Evolutionary conservation across 345 rosid genomes (phyloP).

Genomic region (Populus davidiana): DNA sequence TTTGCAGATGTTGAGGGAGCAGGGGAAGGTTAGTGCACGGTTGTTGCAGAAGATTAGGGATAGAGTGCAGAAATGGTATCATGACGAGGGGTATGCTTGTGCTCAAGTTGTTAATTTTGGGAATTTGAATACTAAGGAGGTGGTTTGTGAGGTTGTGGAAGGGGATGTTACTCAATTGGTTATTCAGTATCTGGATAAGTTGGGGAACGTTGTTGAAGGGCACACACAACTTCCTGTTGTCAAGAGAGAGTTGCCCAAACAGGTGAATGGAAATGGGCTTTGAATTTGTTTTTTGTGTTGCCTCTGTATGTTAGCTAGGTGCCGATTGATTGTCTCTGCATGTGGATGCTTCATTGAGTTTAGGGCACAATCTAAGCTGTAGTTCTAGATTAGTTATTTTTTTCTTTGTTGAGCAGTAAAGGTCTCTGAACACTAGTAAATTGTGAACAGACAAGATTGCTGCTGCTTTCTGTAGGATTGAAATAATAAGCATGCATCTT

Average conservation of each 20-base stretch:
- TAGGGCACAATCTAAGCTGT: not conserved
- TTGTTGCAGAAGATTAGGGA: constrained; percentile 91
- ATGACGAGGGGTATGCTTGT: constrained; percentile 93
- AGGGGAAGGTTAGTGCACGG: constrained; percentile 86
- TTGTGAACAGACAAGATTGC: not conserved
- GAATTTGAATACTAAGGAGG: constrained; percentile 87
- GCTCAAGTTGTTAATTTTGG: constrained; percentile 98
- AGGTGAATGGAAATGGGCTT: constrained; percentile 37
- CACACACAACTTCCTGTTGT: constrained; percentile 76
- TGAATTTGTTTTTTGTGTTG: not conserved
- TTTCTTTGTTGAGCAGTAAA: not conserved
- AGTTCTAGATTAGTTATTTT: not conserved
- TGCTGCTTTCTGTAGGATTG: not conserved
- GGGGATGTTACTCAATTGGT: constrained; percentile 84
- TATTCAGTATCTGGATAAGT: constrained; percentile 87
- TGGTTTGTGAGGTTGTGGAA: constrained; percentile 98
- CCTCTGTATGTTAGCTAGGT: not conserved
- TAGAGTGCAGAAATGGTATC: constrained; percentile 94
- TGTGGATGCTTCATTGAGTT: not conserved
- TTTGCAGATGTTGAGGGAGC: constrained; percentile 64
- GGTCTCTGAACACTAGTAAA: not conserved
- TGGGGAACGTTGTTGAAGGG: constrained; percentile 93
- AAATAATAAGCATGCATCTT: not conserved
- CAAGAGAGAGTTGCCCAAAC: constrained; percentile 77
- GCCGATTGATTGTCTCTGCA: not conserved